Evolutionary conservation across 805 yeast species (phyloP), one percentile per base, ranked within the genome.

Genomic region (Monosporozyma aquatica): DNA sequence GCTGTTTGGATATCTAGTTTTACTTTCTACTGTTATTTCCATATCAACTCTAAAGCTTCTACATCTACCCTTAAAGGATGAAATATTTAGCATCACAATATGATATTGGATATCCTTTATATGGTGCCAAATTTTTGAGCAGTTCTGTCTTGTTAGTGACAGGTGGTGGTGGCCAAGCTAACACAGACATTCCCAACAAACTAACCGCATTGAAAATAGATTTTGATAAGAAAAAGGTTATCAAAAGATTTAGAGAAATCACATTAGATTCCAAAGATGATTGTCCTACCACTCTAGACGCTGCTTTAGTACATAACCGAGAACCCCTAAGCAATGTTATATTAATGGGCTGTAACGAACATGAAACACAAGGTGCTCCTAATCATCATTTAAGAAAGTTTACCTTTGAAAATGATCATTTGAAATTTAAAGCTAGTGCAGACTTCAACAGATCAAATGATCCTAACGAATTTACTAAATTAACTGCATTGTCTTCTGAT

Each of bases 111-210:
- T 84, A 80, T 53, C 97, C 98, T 1, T 70, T 87, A 10, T 84
- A 82, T 52, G 90, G 87, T 2, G 80, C 90, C 41, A 75, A 76
- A 46, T 87, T 86, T 58, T 67, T 80, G 36, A 70, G 74, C 50
- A 72, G 78, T 48, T 64, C 68, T 46, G 73, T 79, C 1, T 59
- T 89, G 22, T 61, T 87, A 38, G 82, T 82, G 23, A 78, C 87
- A 3, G 98, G 98, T 33, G 98, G 98, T 36, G 97, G 97, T 24
- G 97, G 97, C 21, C 95, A 86, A 59, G 95, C 95, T 8, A 80
- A 79, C 55, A 82, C 86, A 54, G 96, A 95, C 24, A 78, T 87
- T 43, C 83, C 89, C 32, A 90, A 90, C 62, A 86, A 83, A 58
- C 66, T 90, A 47, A 77, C 87, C 4, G 81, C 82, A 2, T 59